These are phyloP conservation scores for Coniochaeta ligniaria DNA, from an alignment of 2,329 filamentous ascomycete genomes.

Conservation along the genomic window DNA sequence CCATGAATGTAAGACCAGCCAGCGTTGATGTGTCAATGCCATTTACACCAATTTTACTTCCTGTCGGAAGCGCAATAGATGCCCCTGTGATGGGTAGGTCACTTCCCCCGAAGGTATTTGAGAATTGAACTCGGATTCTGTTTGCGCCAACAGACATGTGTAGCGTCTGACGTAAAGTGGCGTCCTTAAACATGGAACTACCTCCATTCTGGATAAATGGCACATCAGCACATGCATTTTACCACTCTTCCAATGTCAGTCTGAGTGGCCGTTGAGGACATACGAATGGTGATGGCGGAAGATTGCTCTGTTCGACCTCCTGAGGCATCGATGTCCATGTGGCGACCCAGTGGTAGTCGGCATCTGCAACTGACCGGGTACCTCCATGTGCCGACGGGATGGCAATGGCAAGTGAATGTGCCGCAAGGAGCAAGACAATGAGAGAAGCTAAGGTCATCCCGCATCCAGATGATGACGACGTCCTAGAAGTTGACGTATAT, in stretches of 20 bases:
- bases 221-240: no score
- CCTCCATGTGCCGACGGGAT: background rate
- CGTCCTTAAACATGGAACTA: slow-evolving; percentile 47
- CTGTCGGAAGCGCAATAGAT: slow-evolving; percentile 47
- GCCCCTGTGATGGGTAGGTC: slow-evolving; percentile 53
- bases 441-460: background rate
- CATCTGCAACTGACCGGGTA: slow-evolving; percentile 5
- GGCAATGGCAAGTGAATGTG: background rate
- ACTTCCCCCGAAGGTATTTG: slow-evolving; percentile 57
- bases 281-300: slow-evolving; percentile 55
- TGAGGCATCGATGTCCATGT: slow-evolving; percentile 63
- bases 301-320: slow-evolving; percentile 52
- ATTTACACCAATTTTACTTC: slow-evolving; percentile 44
- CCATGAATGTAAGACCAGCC: slow-evolving; percentile 50
- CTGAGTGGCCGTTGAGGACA: slow-evolving; percentile 19
- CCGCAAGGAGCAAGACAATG: background rate
- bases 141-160: slow-evolving; percentile 49
- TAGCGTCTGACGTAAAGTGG: slow-evolving; percentile 60
- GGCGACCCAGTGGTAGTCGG: slow-evolving; percentile 50
- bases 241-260: no score
- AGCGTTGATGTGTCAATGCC: slow-evolving; percentile 44
- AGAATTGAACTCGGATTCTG: slow-evolving; percentile 54
- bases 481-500: no score
- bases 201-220: slow-evolving; percentile 20
- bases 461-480: background rate